Evolutionary conservation across 495 filamentous ascomycete species (phyloP).

Genomic region (Hyaloscypha bicolor): DNA sequence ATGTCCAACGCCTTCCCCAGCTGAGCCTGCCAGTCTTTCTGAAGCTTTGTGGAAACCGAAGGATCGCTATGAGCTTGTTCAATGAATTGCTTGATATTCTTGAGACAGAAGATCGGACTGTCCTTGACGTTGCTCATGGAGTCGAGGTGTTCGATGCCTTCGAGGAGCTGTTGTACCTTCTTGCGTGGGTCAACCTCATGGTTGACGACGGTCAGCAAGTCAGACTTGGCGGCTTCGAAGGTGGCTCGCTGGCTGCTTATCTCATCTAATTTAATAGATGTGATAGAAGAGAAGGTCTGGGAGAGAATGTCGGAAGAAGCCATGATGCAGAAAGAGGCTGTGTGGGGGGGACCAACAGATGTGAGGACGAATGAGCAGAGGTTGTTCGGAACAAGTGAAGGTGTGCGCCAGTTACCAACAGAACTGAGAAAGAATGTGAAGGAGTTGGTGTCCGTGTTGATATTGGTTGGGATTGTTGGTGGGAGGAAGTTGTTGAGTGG

Average conservation of each 20-base stretch:
- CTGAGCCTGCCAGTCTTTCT: constrained; percentile 45
- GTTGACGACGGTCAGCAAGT: constrained; percentile 34
- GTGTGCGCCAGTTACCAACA: background rate
- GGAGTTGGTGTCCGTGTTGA: background rate
- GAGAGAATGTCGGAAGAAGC: constrained; percentile 45
- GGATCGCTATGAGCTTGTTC: constrained; percentile 46
- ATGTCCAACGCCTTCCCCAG: constrained; percentile 49
- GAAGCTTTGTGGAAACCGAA: constrained; percentile 38
- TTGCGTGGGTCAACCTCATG: constrained; percentile 38
- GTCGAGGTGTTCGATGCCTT: constrained; percentile 53
- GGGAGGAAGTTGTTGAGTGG: background rate
- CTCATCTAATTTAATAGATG: constrained; percentile 62
- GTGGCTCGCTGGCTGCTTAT: constrained; percentile 56
- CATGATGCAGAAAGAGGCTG: constrained; percentile 1
- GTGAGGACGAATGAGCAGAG: background rate
- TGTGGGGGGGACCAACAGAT: background rate
- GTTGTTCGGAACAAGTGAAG: background rate
- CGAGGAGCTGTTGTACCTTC: constrained; percentile 52
- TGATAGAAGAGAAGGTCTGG: constrained; percentile 65
- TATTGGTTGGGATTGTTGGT: background rate
- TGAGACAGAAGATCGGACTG: constrained; percentile 19
- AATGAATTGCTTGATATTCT: constrained; percentile 43
- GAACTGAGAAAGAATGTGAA: constrained; percentile 5
- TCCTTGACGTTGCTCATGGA: constrained; percentile 45
- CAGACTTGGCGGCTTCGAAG: constrained; percentile 48